Percentiles rank a stretch among this genome's conserved stretches.
These are phyloP conservation scores for Straminergon stramineum DNA, from an alignment of 225 moss, liverwort and hornwort species.

Conservation along the genomic window DNA sequence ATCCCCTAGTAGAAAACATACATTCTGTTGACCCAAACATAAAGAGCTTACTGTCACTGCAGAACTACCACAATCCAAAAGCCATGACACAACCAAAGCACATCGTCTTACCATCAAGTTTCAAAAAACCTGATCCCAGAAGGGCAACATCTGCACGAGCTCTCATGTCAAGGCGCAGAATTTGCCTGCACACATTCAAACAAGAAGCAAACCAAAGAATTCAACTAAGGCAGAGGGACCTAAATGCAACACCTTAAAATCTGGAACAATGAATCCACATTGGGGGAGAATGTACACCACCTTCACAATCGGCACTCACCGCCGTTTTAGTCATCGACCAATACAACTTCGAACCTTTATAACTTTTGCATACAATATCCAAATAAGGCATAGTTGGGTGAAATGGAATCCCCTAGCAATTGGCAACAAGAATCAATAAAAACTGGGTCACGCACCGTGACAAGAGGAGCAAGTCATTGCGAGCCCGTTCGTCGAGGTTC, in stretches of 20 bases:
- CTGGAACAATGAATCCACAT: background rate
- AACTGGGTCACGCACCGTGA: constrained; percentile 26
- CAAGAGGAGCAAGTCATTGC: constrained; percentile 59
- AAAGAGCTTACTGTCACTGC: background rate
- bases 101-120: constrained; percentile 61
- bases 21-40: background rate
- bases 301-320: background rate
- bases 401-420: background rate
- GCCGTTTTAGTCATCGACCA: background rate
- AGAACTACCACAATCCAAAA: background rate
- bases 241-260: background rate
- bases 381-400: background rate
- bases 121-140: constrained; percentile 64
- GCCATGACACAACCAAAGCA: background rate
- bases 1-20: background rate
- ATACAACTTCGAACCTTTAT: background rate
- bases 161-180: constrained; percentile 66
- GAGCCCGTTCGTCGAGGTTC: constrained; percentile 74
- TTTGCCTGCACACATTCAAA: constrained; percentile 36
- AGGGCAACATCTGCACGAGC: constrained; percentile 75
- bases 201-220: background rate
- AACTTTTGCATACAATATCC: background rate
- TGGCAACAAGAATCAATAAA: background rate
- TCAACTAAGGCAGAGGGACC: background rate
- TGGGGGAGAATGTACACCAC: background rate